Evolutionary conservation across 2,329 filamentous ascomycete genomes (phyloP).

Genomic region (Aspergillus pseudoglaucus): DNA sequence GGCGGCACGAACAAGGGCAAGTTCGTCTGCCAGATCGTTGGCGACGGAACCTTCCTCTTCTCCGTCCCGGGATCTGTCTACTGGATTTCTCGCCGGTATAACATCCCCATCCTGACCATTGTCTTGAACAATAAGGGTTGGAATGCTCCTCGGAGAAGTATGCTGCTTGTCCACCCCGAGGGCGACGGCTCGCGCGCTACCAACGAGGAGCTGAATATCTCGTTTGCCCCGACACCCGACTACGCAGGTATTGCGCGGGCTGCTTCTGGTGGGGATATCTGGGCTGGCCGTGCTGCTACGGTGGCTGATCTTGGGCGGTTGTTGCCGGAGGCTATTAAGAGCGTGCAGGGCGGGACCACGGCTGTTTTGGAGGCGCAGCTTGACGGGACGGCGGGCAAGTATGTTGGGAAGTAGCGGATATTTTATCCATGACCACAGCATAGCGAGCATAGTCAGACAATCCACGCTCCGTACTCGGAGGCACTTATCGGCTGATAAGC

Average conservation of each 20-base stretch:
- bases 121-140: conserved; percentile 66
- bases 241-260: conserved; percentile 63
- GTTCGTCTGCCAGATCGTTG: conserved; percentile 59
- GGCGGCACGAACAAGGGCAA: conserved; percentile 48
- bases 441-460: neutral
- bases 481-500: conserved; percentile 13
- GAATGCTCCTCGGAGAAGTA: conserved; percentile 58
- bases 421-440: conserved; percentile 1
- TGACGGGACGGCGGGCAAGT: conserved; percentile 52
- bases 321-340: conserved; percentile 53
- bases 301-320: conserved; percentile 49
- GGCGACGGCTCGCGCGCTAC: conserved; percentile 56
- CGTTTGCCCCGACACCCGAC: conserved; percentile 59
- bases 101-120: conserved; percentile 60
- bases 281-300: conserved; percentile 54
- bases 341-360: conserved; percentile 50
- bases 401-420: conserved; percentile 21
- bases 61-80: conserved; percentile 60
- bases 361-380: conserved; percentile 58
- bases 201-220: conserved; percentile 61
- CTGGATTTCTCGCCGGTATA: conserved; percentile 61
- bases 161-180: conserved; percentile 60
- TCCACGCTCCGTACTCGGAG: neutral
- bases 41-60: conserved; percentile 63
- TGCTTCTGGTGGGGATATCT: conserved; percentile 55